Base-by-base conservation (phyloP, 768 basidiomycete species). In the Amylocystis lapponica region DNA sequence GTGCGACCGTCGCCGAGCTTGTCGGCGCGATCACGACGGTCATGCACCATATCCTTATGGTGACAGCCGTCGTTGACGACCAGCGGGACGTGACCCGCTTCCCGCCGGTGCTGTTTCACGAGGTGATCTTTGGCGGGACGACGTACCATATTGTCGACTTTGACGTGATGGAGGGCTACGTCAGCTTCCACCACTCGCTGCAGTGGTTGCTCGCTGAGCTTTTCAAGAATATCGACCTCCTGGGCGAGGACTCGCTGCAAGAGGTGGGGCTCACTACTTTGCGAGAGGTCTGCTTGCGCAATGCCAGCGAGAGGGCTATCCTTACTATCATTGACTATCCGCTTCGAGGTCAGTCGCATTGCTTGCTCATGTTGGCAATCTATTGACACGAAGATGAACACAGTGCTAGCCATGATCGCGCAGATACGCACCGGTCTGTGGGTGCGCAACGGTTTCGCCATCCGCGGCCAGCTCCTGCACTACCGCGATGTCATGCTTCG, bases 371-470 rank as follows among this genome's bases (percentile, higher is more conserved):
- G 14, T 32, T n/a, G n/a, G n/a, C 38, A 13, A 16, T 26, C 36
- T 32, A 27, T 13, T 26, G 8, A 33, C 8, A 6, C 21, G 29
- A 35, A n/a, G n/a, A n/a, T n/a, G n/a, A n/a, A n/a, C 10, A 1
- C 36, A 93, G 91, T 90, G 5, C 69, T 93, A 21, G 78, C 83
- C 1, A 91, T 94, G 83, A 83, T 95, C 34, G 92, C 94, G 0
- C 96, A 98, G 60, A 91, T 97, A 39, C 81, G 93, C 20, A 86
- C 90, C 0, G 93, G 93, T 0, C 73, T 98, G 4, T 99, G 96
- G 96, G 94, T 96, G 7, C 86, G 95, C 41, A 99, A 99, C 54
- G 96, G 96, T 3, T 89, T 93, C 56, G 86, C 86, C 13, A 94
- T 98, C 52, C 84, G 95, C 1, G 92, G 93, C 0, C 96, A 98